phyloP scores from a whole-genome alignment of 441 rosid genomes.

The Metrosideros polymorpha region DNA sequence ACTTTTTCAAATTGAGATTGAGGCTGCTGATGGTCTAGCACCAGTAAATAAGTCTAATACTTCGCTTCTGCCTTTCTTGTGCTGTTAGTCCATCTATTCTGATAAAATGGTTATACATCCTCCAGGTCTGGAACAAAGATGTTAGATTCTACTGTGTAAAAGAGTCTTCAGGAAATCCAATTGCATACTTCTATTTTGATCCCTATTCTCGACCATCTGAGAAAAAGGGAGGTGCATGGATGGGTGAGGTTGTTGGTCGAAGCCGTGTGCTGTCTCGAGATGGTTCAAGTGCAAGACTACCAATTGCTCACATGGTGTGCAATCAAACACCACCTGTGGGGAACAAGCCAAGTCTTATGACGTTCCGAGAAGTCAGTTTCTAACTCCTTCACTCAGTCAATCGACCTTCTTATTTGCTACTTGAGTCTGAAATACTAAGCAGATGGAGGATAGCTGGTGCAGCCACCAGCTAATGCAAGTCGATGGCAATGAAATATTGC shows the following conservation, averaged over 20 bases:
- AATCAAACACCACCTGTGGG: constrained; percentile 92
- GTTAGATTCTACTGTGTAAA: constrained; percentile 68
- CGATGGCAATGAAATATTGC: not conserved
- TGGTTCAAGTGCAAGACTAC: constrained; percentile 57
- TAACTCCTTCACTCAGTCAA: not conserved
- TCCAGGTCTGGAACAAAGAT: constrained; percentile 82
- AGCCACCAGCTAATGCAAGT: not conserved
- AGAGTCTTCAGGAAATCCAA: constrained; percentile 62
- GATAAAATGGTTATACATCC: constrained; percentile 5
- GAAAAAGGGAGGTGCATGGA: constrained; percentile 90
- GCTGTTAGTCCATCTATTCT: not conserved
- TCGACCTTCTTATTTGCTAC: not conserved
- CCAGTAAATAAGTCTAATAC: constrained; percentile 37
- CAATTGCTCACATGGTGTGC: constrained; percentile 88
- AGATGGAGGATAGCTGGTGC: not conserved
- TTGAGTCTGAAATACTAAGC: not conserved
- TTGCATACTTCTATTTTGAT: constrained; percentile 86
- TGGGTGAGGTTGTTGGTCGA: constrained; percentile 71
- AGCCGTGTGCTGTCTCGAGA: constrained; percentile 63
- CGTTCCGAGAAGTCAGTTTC: constrained; percentile 65
- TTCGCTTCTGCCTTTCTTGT: not conserved
- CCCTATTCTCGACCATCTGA: constrained; percentile 94
- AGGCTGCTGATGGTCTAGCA: constrained; percentile 81
- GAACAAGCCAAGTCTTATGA: constrained; percentile 87
- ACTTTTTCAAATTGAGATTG: constrained; percentile 64